Conservation (phyloP, 257 asterid genomes). For the Ligustrum vulgare region DNA sequence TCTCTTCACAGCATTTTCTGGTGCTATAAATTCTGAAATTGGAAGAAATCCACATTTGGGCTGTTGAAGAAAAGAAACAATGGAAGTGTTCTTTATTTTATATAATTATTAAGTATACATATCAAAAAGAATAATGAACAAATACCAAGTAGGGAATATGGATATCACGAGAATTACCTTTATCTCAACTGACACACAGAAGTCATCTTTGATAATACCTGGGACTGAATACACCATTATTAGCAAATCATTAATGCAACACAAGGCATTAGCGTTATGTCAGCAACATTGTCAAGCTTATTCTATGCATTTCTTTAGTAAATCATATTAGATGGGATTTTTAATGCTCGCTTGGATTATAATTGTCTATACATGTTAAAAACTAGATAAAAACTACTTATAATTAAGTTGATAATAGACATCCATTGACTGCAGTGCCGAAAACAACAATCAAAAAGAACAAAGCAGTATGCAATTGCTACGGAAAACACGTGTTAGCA, state of each 20-base stretch:
- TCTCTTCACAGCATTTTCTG: conserved; percentile 66
- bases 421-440: background rate
- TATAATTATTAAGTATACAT: conserved; percentile 10
- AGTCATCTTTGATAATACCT: conserved; percentile 55
- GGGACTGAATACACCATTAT: conserved; percentile 33
- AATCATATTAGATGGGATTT: background rate
- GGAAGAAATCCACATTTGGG: conserved; percentile 96
- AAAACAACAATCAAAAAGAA: background rate
- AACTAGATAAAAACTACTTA: too few relatives aligned
- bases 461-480: background rate
- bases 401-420: background rate
- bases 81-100: conserved; percentile 8
- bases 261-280: background rate
- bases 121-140: conserved; percentile 17
- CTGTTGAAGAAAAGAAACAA: conserved; percentile 43
- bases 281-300: background rate
- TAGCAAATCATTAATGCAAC: conserved; percentile 18
- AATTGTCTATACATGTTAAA: background rate
- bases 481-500: background rate
- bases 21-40: conserved; percentile 63
- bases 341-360: background rate
- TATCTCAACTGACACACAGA: conserved; percentile 73
- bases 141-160: conserved; percentile 14
- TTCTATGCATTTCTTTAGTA: background rate
- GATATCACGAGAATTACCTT: conserved; percentile 56